These are phyloP conservation scores for Tirmania nivea DNA, from an alignment of 495 filamentous ascomycete genomes.

Conservation along the genomic window DNA sequence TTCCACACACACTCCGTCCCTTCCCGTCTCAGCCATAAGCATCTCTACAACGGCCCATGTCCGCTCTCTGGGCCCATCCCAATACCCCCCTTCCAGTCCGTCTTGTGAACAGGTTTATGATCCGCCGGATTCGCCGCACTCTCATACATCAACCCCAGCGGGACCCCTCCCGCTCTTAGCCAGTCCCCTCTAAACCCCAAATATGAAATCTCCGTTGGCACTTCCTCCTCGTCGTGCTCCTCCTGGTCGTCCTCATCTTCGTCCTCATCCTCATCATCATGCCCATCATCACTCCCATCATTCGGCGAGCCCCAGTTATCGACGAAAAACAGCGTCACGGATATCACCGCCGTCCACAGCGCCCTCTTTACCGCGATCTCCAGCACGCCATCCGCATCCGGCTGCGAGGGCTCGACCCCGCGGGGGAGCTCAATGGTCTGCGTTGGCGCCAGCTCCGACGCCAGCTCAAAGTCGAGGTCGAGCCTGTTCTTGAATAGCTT, in stretches of 20 bases:
- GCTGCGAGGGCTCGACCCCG: slow-evolving; percentile 19
- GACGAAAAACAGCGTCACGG: slow-evolving; percentile 62
- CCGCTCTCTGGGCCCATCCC: slow-evolving; percentile 11
- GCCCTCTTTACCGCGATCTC: slow-evolving; percentile 71
- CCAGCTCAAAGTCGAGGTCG: slow-evolving; percentile 62
- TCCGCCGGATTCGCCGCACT: slow-evolving; percentile 77
- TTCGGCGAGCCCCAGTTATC: slow-evolving; percentile 32
- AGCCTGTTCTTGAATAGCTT: slow-evolving; percentile 70
- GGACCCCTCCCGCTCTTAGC: slow-evolving; percentile 63
- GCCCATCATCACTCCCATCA: no score
- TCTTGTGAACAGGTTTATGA: slow-evolving; percentile 29
- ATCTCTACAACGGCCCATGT: slow-evolving; percentile 5
- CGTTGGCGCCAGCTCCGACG: slow-evolving; percentile 43
- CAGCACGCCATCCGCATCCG: slow-evolving; percentile 52
- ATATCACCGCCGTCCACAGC: slow-evolving; percentile 61
- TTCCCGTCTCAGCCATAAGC: no score
- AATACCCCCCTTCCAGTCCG: slow-evolving; percentile 11
- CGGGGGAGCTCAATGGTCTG: slow-evolving; percentile 48
- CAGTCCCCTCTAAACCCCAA: slow-evolving; percentile 86
- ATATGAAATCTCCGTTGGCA: slow-evolving; percentile 58
- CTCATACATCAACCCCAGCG: slow-evolving; percentile 74
- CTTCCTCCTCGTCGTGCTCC: slow-evolving; percentile 42
- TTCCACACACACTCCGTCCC: no score
- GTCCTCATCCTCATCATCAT: slow-evolving; percentile 1
- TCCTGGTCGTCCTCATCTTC: slow-evolving; percentile 21